Base-by-base conservation (phyloP, 202 grass and related monocot species). In the Dendrocalamus latiflorus region DNA sequence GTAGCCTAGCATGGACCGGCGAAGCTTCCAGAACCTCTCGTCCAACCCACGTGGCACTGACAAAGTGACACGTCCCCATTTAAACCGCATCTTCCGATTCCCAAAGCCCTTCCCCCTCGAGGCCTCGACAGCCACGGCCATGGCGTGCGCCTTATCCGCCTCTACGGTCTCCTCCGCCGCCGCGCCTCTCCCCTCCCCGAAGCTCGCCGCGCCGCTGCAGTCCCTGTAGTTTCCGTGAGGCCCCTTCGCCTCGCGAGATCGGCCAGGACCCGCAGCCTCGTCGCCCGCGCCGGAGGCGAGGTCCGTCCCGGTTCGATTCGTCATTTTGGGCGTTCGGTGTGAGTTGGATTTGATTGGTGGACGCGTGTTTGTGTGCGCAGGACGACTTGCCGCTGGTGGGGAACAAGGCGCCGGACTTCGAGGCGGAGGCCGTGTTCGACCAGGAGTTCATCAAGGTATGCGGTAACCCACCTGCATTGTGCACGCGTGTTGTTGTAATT, bases 361-460 rank as follows among this genome's bases (percentile, higher is more conserved):
- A 26, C 47, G 57, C 36, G 48, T 65, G 8, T 13, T 45, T 79
- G 45, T 50, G 33, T 61, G 61, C 55, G 80, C 79, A 96, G 90
- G 74, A 64, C n/a, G 83, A 76, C 47, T 17, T 81, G 80, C 88
- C 86, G 6, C 74, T 93, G 70, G 93, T 91, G 26, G 88, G 93
- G 82, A 83, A 83, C 56, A 72, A 54, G 8, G 81, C 77, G 45
- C 92, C 92, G 5, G 86, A 91, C 75, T 91, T 91, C 72, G 83
- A 86, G 33, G 89, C 89, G 9, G 89, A 94, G 77, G 86, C 89
- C 1, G 86, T 94, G 30, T 94, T 91, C 26, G 89, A 94, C 59
- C 92, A 91, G 84, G 86, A 91, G 43, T 95, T 90, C 75, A 86
- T 90, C 48, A 86, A 95, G 30, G 90, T 92, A 84, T 18, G 65